Base-by-base conservation (phyloP, 345 rosid genomes). In the Arabidopsis arenosa region DNA sequence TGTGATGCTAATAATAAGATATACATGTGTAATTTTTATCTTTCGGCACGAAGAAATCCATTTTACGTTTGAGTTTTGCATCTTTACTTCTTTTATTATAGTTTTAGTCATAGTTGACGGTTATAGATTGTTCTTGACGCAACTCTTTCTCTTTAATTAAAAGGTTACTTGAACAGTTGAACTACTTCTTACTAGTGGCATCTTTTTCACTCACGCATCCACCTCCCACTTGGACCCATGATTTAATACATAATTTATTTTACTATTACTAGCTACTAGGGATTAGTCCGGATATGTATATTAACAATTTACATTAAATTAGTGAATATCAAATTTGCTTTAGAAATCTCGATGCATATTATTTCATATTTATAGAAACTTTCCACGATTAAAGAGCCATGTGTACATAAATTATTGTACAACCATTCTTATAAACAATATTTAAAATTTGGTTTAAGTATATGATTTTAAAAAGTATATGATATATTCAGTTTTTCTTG, bases 121-220 rank as follows among this genome's bases (percentile, higher is more conserved):
- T 48, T 75, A 48, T 2, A 66, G 73, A 66, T 66, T 75, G 78
- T 66, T 75, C 15, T 15, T 28, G 66, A 75, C 78, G 78, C 67
- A 75, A 75, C 14, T 15, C 13, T 35, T 41, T 64, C 43, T 66
- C 73, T 75, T 75, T 66, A 75, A 39, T 58, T 47, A 58, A 66
- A 58, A 75, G 78, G 66, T 75, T 57, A 66, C 78, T 66, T 66
- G 67, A 58, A 48, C 44, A 66, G 73, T 57, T 75, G 72, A 66
- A 48, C 66, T 37, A 74, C 72, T 57, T 36, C 4, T 21, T 28
- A 28, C 30, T 28, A 28, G 30, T 28, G 23, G 59, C 37, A 66
- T 47, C 66, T 75, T 75, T 60, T 11, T 57, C 13, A 12, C 51
- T 66, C 72, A 74, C 60, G 78, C 72, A 74, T 26, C 35, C 78